Conservation (phyloP, 768 basidiomycete species). For the Tephrocybe rancida region DNA sequence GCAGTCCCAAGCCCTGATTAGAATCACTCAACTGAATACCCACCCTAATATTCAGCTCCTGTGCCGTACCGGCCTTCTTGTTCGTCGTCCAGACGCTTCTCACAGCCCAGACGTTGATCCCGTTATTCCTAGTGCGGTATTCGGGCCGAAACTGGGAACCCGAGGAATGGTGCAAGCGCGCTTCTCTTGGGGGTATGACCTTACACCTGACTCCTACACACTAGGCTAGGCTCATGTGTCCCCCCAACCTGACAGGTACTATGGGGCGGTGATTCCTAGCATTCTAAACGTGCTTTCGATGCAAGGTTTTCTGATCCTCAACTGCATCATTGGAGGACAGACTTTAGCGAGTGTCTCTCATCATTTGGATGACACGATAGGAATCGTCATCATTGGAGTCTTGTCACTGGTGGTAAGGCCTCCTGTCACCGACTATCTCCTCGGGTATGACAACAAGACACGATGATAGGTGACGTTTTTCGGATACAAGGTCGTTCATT, state of each 20-base stretch:
- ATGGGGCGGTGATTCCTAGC: constrained; percentile 53
- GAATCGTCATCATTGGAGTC: constrained; percentile 42
- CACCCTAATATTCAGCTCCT: constrained; percentile 27
- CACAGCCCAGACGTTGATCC: background rate
- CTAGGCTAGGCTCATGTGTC: background rate
- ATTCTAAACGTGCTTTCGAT: constrained; percentile 60
- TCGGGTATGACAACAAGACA: background rate
- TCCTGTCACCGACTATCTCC: background rate
- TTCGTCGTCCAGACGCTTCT: constrained; percentile 26
- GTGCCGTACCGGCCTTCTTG: constrained; percentile 62
- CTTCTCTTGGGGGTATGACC: constrained; percentile 31
- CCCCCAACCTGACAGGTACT: constrained; percentile 43
- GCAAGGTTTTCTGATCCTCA: constrained; percentile 67
- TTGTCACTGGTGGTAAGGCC: constrained; percentile 37
- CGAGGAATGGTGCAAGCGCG: constrained; percentile 75
- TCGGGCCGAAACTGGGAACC: constrained; percentile 80
- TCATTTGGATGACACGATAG: constrained; percentile 35
- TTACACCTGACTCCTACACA: constrained; percentile 2
- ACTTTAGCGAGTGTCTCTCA: constrained; percentile 57
- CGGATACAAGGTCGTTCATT: constrained; percentile 62
- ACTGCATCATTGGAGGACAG: constrained; percentile 72
- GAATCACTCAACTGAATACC: background rate
- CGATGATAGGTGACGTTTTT: constrained; percentile 53
- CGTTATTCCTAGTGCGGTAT: constrained; percentile 44
- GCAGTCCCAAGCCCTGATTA: background rate